Percentiles rank a stretch among this genome's conserved stretches.
These are phyloP conservation scores for Chimonanthus praecox DNA, from an alignment of 164 flowering plant genomes.

Conservation along the genomic window DNA sequence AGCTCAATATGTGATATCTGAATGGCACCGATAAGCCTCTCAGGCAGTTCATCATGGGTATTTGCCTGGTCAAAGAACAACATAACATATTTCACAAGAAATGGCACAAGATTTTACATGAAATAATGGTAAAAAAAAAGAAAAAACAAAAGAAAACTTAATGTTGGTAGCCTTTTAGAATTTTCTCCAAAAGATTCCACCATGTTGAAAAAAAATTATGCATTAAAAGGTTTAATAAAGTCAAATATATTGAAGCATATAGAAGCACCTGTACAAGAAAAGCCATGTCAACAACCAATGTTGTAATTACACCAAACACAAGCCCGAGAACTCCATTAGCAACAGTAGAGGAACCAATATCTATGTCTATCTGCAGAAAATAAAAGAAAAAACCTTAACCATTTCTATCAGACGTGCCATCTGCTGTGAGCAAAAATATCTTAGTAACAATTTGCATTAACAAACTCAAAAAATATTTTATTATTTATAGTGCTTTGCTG, in stretches of 20 bases:
- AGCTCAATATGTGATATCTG: constrained; percentile 86
- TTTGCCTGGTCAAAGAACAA: constrained; percentile 55
- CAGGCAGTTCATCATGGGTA: constrained; percentile 81
- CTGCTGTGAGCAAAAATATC: not conserved
- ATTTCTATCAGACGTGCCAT: not conserved
- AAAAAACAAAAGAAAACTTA: not conserved
- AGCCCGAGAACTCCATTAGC: constrained; percentile 99
- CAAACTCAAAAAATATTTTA: not conserved
- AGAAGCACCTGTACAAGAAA: constrained; percentile 86
- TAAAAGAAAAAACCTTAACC: not conserved
- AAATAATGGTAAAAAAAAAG: not conserved
- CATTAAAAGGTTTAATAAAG: not conserved
- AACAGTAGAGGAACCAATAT: constrained; percentile 97
- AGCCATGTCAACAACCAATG: constrained; percentile 98
- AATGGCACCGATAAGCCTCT: constrained; percentile 84
- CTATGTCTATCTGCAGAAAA: constrained; percentile 81
- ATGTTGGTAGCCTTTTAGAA: not conserved
- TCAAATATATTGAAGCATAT: no score
- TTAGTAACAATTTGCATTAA: not conserved
- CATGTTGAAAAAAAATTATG: not conserved
- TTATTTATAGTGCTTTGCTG: not conserved
- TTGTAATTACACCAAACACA: constrained; percentile 85
- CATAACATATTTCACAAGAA: not conserved
- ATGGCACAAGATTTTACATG: not conserved
- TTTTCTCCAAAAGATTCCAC: not conserved